Base-by-base conservation (phyloP, 2,329 filamentous ascomycete genomes). In the Daldinia eschscholtzii region DNA sequence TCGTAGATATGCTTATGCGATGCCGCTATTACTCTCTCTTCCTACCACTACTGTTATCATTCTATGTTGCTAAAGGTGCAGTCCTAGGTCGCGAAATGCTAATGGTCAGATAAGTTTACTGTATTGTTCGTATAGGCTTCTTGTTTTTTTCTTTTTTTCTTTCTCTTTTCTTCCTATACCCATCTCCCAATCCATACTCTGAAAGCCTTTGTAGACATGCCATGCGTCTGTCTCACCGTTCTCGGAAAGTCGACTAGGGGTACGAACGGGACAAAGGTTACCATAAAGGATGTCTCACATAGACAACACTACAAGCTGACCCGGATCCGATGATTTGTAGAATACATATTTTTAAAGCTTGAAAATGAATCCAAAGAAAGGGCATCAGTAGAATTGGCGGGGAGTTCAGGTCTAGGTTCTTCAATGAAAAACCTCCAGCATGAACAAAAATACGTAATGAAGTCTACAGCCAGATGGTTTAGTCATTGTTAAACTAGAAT, bases 191-290 rank as follows among this genome's bases (percentile, higher is more conserved):
- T 52, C 30, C 30, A 55, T 39, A 39, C 7, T 18, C 5, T n/a
- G 46, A 52, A 52, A 52, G 15, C 26, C 59, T 65, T 70, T 70
- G 62, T 70, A 46, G 26, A 10, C 18, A 26, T 23, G 6, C 7
- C n/a, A 30, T 46, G 6, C 9, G 1, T 23, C 23, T 39, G 13
- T 57, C 15, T 18, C 20, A 41, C 64, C 30, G 58, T 57, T 65
- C 62, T 64, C 68, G 65, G 62, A 65, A 65, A 18, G 15, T 52
- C 1, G 10, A 9, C 41, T 48, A 33, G 18, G 42, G 20, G 37
- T 41, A 12, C n/a, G 6, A 57, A 15, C 5, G 35, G 13, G 28
- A 63, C 48, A 65, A 67, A 65, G 57, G 15, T 39, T 7, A 10
- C 9, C 9, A 64, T 52, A 61, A 64, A 68, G 44, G 23, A n/a